Percentiles rank a stretch among this genome's conserved stretches.
phyloP scores from a whole-genome alignment of 129 eudicot genomes.

The Tanacetum coccineum region DNA sequence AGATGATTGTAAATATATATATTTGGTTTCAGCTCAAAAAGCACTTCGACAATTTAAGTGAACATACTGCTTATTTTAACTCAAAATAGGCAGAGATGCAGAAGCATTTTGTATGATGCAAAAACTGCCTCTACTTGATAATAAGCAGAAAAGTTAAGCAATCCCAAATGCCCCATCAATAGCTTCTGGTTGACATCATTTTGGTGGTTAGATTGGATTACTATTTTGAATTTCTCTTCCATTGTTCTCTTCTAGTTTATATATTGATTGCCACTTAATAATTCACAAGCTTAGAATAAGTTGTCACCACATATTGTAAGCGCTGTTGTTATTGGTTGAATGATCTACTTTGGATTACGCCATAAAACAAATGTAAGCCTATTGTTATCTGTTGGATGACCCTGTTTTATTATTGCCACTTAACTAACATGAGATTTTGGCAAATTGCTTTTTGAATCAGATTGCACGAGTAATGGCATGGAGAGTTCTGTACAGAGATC shows the following conservation, averaged over 20 bases:
- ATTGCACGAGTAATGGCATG: constrained; percentile 28
- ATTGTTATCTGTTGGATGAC: too few species aligned
- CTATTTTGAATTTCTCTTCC: background rate
- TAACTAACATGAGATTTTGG: background rate
- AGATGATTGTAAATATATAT: too few species aligned
- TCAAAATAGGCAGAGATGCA: too few species aligned
- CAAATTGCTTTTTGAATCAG: constrained; percentile 32
- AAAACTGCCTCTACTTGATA: too few species aligned
- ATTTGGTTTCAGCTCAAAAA: too few species aligned
- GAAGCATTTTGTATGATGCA: too few species aligned
- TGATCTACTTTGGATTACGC: too few species aligned
- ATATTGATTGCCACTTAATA: background rate
- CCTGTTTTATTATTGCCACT: too few species aligned
- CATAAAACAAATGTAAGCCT: too few species aligned
- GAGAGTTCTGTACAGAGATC: constrained; percentile 34
- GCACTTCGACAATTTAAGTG: too few species aligned
- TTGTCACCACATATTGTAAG: background rate
- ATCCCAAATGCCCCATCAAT: background rate
- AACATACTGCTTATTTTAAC: too few species aligned
- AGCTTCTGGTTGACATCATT: background rate
- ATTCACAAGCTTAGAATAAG: background rate
- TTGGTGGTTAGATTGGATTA: background rate
- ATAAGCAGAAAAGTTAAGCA: background rate
- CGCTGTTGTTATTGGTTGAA: too few species aligned
- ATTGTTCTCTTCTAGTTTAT: background rate